A percentile compares a stretch with the other conserved stretches of the same genome.
Conservation (phyloP, 2,329 filamentous ascomycete species). For the Monosporascus sp. region DNA sequence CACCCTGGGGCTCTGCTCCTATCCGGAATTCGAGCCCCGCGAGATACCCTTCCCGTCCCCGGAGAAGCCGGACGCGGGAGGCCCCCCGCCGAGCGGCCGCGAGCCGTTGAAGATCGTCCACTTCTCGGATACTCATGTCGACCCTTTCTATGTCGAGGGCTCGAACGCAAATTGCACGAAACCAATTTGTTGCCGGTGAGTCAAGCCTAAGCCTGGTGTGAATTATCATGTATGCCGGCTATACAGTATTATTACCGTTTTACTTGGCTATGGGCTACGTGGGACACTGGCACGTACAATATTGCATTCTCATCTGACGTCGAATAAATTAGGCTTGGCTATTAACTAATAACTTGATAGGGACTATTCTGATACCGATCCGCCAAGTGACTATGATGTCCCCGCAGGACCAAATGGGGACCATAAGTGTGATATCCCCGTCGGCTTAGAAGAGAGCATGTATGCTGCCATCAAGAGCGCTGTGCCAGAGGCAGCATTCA, state of each 20-base stretch:
- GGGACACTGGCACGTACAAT: too few species aligned
- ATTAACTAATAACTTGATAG: conserved; percentile 19
- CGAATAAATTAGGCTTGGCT: background rate
- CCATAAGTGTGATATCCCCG: conserved; percentile 47
- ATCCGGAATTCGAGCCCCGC: conserved; percentile 39
- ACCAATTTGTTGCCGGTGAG: conserved; percentile 53
- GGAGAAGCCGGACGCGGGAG: conserved; percentile 31
- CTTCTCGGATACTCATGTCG: conserved; percentile 56
- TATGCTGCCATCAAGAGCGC: conserved; percentile 43
- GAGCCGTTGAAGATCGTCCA: conserved; percentile 51
- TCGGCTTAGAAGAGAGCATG: conserved; percentile 50
- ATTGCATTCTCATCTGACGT: background rate
- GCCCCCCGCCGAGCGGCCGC: conserved; percentile 36
- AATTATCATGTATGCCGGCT: too few species aligned
- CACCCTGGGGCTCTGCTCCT: conserved; percentile 49
- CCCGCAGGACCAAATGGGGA: conserved; percentile 51
- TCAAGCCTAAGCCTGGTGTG: background rate
- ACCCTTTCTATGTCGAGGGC: conserved; percentile 49
- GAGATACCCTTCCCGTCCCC: conserved; percentile 39
- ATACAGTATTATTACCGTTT: too few species aligned
- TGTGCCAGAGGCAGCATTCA: conserved; percentile 44
- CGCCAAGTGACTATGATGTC: conserved; percentile 40
- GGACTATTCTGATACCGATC: conserved; percentile 41
- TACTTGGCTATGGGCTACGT: too few species aligned
- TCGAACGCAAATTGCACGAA: conserved; percentile 52